Evolutionary conservation across 108 stramenopile species (phyloP).

Genomic region (Chaetoceros tenuissimus): DNA sequence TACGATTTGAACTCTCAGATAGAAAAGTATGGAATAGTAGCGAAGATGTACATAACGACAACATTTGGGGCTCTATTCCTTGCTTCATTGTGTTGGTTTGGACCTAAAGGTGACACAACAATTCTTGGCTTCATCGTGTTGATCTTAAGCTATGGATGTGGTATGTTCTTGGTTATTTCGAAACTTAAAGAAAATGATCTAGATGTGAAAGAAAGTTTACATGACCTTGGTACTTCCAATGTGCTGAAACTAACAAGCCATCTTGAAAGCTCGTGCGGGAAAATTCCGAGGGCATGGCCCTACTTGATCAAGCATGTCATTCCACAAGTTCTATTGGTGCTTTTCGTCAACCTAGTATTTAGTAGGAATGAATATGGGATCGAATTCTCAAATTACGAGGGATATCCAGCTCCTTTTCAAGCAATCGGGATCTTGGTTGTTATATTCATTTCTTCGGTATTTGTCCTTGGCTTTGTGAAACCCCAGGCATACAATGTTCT

Average conservation of each 20-base stretch:
- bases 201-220: conserved; percentile 19
- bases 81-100: conserved; percentile 13
- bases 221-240: conserved; percentile 32
- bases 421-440: no score
- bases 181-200: conserved; percentile 16
- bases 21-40: conserved; percentile 24
- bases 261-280: conserved; percentile 28
- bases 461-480: no score
- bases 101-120: conserved; percentile 16
- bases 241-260: conserved; percentile 31
- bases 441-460: no score
- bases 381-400: no score
- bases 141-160: conserved; percentile 17
- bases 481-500: no score
- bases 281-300: conserved; percentile 40
- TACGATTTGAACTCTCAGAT: conserved; percentile 30
- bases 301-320: conserved; percentile 41
- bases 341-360: conserved; percentile 38
- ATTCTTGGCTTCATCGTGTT: conserved; percentile 33
- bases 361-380: conserved; percentile 3
- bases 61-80: conserved; percentile 42
- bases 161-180: conserved; percentile 21
- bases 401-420: no score
- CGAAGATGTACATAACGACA: conserved; percentile 27
- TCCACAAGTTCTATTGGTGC: conserved; percentile 43